Evolutionary conservation across 331 rosid species (phyloP), one percentile per base, ranked within the genome.

Genomic region (Rosa hybrid): DNA sequence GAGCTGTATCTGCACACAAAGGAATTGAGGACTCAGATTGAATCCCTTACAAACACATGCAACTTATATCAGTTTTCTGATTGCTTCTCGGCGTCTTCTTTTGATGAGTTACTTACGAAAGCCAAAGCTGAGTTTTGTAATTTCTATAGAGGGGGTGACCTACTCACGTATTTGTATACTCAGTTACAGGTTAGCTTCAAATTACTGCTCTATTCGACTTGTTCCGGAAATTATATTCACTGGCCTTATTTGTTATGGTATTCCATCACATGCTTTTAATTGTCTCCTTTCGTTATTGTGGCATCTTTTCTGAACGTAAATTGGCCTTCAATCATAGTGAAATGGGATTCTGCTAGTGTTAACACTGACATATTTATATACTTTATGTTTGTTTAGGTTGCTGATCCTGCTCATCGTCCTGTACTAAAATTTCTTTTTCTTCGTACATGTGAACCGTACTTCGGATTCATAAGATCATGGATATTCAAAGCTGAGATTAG

Each of bases 401-500:
- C 98, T 80, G 99, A 95, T 88, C 94, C 94, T 86, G 85, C 94
- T 82, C 98, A 93, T 76, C 78, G 74, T 71, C 85, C 88, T 30
- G 23, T 95, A 69, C 93, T 95, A 80, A 93, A 95, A 81, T 95
- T 91, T 87, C 92, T 93, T 71, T 93, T 95, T 83, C 93, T 93
- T 80, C 96, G 84, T 80, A 80, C 98, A 4, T 93, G 86, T 86
- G 99, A 95, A 86, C 99, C 99, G 76, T 93, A 95, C 87, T 91
- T 90, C 81, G 92, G 90, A 78, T 93, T 93, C 77, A 90, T 95
- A 68, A 95, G 97, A 71, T 91, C 98, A 53, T 95, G 98, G 98
- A 93, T 95, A 67, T 95, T 88, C 90, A 95, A 91, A 84, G 99
- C 98, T 73, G 99, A 95, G 89, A 83, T 95, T 46, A 88, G 84